These are phyloP conservation scores for Heterobasidion parviporum DNA, from an alignment of 1,284 basidiomycete species.

Conservation along the genomic window DNA sequence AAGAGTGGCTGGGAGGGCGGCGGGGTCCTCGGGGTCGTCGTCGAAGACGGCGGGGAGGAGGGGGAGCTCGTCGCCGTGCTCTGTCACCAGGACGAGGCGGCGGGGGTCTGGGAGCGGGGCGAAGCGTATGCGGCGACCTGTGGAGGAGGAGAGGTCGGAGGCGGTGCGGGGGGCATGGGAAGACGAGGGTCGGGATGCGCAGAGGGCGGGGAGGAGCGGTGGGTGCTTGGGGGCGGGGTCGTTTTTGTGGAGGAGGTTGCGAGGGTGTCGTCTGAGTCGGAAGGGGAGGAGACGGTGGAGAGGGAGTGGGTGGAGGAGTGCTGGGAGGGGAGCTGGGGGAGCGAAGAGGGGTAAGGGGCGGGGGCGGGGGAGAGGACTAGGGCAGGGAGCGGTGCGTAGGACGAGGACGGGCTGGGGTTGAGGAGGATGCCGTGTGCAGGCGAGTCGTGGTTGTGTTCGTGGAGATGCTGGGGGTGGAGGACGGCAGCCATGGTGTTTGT, in stretches of 20 bases:
- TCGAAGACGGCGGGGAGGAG: slow-evolving; percentile 21
- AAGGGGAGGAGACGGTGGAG: slow-evolving; percentile 18
- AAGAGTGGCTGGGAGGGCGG: slow-evolving; percentile 6
- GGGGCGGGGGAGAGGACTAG: slow-evolving; percentile 11
- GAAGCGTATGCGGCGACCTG: slow-evolving; percentile 52
- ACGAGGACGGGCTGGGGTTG: slow-evolving; percentile 20
- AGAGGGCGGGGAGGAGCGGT: slow-evolving; percentile 13
- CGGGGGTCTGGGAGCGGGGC: slow-evolving; percentile 71
- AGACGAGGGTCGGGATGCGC: slow-evolving; percentile 17
- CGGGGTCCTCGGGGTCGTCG: slow-evolving; percentile 13
- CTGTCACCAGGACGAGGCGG: slow-evolving; percentile 34
- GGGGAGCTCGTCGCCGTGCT: slow-evolving; percentile 33
- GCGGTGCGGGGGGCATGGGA: slow-evolving; percentile 16
- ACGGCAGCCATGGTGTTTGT: slow-evolving; percentile 16
- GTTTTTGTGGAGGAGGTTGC: slow-evolving; percentile 13
- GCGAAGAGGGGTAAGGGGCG: slow-evolving; percentile 13
- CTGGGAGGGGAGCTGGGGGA: not conserved
- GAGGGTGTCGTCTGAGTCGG: slow-evolving; percentile 1
- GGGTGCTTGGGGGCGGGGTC: slow-evolving; percentile 16
- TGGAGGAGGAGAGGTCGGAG: slow-evolving; percentile 15
- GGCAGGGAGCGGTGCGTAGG: slow-evolving; percentile 15
- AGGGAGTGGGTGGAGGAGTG: slow-evolving; percentile 17
- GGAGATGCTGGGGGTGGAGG: slow-evolving; percentile 2
- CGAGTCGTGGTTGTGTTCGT: slow-evolving; percentile 6
- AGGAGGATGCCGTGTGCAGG: slow-evolving; percentile 22